Conservation (phyloP, 2,329 filamentous ascomycete species). For the Aspergillus sergii region DNA sequence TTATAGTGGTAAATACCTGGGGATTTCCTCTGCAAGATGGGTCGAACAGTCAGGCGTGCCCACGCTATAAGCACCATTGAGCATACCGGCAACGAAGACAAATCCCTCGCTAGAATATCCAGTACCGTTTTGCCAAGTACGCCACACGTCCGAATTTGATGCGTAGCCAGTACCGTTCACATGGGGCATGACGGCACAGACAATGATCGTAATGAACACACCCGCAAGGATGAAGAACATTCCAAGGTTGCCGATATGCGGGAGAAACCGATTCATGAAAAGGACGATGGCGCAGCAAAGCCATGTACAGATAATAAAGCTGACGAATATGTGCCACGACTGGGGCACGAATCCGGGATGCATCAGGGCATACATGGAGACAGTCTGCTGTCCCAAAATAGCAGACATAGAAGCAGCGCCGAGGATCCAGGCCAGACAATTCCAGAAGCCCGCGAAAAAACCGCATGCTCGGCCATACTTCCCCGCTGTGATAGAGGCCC, state of each 20-base stretch:
- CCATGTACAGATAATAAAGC: constrained; percentile 61
- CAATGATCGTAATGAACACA: constrained; percentile 56
- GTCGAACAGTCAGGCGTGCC: constrained; percentile 67
- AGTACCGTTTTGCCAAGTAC: constrained; percentile 54
- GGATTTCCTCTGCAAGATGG: constrained; percentile 68
- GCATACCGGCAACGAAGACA: constrained; percentile 66
- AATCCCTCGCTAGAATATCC: constrained; percentile 55
- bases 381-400: constrained; percentile 61
- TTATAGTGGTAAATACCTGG: constrained; percentile 28
- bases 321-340: constrained; percentile 63
- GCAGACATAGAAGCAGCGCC: constrained; percentile 61
- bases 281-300: constrained; percentile 55
- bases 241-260: constrained; percentile 58
- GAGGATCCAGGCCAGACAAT: constrained; percentile 60
- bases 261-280: constrained; percentile 56
- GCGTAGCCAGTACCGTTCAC: constrained; percentile 47
- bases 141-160: constrained; percentile 58
- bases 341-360: constrained; percentile 56
- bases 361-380: constrained; percentile 64
- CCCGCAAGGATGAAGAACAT: constrained; percentile 59
- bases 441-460: constrained; percentile 51
- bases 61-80: constrained; percentile 71
- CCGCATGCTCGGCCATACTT: constrained; percentile 56
- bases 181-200: constrained; percentile 58
- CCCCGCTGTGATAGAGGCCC: constrained; percentile 62